Evolutionary conservation across 164 flowering plant species (phyloP).

Genomic region (Dillenia turbinata): DNA sequence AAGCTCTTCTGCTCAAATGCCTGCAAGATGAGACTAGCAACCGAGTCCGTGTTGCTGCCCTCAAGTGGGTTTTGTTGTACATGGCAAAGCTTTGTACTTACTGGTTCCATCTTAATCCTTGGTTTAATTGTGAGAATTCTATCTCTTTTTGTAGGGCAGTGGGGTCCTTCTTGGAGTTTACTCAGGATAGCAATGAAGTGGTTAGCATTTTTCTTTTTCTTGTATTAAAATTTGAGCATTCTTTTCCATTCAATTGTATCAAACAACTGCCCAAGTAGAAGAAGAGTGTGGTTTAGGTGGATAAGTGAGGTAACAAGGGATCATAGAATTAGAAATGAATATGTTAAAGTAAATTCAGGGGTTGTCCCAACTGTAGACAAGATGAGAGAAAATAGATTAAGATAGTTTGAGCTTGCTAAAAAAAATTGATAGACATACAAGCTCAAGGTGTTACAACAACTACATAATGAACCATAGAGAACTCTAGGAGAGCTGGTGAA

Average conservation of each 20-base stretch:
- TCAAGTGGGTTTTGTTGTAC: slow-evolving; percentile 47
- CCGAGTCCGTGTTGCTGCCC: slow-evolving; percentile 94
- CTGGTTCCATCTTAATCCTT: neutral
- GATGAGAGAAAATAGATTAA: too few species aligned
- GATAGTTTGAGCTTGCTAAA: too few species aligned
- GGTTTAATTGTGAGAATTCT: neutral
- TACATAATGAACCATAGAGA: too few species aligned
- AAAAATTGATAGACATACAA: too few species aligned
- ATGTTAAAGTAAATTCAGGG: too few species aligned
- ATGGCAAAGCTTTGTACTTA: neutral
- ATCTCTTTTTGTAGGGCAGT: slow-evolving; percentile 63
- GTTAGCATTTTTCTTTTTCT: slow-evolving; percentile 33
- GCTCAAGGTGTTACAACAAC: too few species aligned
- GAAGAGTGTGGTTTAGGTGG: too few species aligned
- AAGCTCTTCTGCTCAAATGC: slow-evolving; percentile 81
- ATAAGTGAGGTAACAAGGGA: too few species aligned
- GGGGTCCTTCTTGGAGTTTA: slow-evolving; percentile 91
- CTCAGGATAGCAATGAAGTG: slow-evolving; percentile 79
- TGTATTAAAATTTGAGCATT: neutral
- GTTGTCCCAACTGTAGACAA: too few species aligned
- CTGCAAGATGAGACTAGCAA: slow-evolving; percentile 88
- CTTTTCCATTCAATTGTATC: neutral
- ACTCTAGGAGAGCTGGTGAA: too few species aligned
- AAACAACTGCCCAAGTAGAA: too few species aligned
- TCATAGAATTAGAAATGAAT: too few species aligned